Conservation (phyloP, 352 stramenopile species). For the Globisporangium cederbergense region DNA sequence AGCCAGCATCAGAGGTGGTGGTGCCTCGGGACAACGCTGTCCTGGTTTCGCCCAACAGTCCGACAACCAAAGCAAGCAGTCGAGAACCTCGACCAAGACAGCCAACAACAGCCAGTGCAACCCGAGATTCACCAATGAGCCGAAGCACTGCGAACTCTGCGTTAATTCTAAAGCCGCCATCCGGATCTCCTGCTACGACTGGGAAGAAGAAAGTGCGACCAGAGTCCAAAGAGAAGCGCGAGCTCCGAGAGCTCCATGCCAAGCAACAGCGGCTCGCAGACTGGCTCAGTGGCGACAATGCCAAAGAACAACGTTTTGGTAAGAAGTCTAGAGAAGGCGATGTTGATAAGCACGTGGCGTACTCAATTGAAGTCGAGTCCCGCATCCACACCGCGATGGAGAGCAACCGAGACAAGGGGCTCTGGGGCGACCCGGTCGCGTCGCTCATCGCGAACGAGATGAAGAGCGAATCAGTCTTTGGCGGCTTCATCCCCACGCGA, state of each 20-base stretch:
- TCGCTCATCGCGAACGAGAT: conserved; percentile 53
- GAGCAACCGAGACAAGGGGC: conserved; percentile 16
- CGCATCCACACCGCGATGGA: conserved; percentile 31
- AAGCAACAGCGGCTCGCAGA: conserved; percentile 14
- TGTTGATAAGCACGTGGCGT: conserved; percentile 5
- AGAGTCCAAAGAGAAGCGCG: conserved; percentile 2
- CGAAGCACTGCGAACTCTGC: neutral
- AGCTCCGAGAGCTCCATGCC: conserved; percentile 9
- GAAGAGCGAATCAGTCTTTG: conserved; percentile 54
- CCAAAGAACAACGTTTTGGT: neutral
- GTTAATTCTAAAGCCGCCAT: neutral
- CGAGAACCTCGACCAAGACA: neutral
- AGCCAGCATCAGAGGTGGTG: neutral
- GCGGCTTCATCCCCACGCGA: conserved; percentile 32
- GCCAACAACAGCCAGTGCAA: neutral
- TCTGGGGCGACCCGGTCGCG: conserved; percentile 45
- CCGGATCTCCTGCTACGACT: neutral
- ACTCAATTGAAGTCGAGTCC: conserved; percentile 36
- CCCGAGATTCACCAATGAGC: too few species aligned
- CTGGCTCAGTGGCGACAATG: conserved; percentile 12
- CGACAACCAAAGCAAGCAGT: neutral
- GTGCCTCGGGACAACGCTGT: neutral
- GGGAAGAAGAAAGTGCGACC: conserved; percentile 7
- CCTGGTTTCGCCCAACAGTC: neutral
- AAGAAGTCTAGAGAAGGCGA: neutral